phyloP scores from a whole-genome alignment of 2,329 filamentous ascomycete genomes.

The Orbilia quercus region DNA sequence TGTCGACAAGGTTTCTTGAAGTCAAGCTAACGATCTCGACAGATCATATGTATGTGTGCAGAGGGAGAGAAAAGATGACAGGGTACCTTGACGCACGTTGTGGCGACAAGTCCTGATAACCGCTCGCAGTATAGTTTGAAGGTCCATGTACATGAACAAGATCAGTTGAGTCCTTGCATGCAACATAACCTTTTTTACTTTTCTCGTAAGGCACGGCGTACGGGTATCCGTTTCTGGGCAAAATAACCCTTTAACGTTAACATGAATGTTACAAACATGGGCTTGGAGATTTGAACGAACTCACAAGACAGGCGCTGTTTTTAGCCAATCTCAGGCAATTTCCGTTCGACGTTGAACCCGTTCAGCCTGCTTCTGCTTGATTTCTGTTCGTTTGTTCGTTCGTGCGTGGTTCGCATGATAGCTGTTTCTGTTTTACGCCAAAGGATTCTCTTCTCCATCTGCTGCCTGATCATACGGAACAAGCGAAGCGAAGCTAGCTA shows the following conservation, averaged over 20 bases:
- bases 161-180: conserved; percentile 50
- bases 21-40: conserved; percentile 26
- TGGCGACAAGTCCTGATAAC: not conserved
- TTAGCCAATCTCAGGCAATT: conserved; percentile 54
- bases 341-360: conserved; percentile 36
- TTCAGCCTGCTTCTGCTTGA: conserved; percentile 28
- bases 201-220: conserved; percentile 15
- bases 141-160: conserved; percentile 32
- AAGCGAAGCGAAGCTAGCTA: conserved; percentile 1
- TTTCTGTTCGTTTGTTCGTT: too few relatives aligned
- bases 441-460: conserved; percentile 8
- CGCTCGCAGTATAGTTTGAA: too few relatives aligned
- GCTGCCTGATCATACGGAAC: conserved; percentile 19
- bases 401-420: conserved; percentile 47
- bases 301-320: conserved; percentile 42
- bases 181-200: conserved; percentile 27
- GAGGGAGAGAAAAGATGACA: conserved; percentile 20
- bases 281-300: not conserved
- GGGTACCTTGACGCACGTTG: conserved; percentile 23
- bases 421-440: conserved; percentile 18
- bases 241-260: conserved; percentile 42
- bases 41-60: conserved; percentile 54
- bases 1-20: conserved; percentile 41
- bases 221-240: conserved; percentile 47
- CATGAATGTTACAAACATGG: conserved; percentile 15